Evolutionary conservation across 176 grass and related monocot species (phyloP), one percentile per base, ranked within the genome.

Genomic region (Oryza meyeriana): DNA sequence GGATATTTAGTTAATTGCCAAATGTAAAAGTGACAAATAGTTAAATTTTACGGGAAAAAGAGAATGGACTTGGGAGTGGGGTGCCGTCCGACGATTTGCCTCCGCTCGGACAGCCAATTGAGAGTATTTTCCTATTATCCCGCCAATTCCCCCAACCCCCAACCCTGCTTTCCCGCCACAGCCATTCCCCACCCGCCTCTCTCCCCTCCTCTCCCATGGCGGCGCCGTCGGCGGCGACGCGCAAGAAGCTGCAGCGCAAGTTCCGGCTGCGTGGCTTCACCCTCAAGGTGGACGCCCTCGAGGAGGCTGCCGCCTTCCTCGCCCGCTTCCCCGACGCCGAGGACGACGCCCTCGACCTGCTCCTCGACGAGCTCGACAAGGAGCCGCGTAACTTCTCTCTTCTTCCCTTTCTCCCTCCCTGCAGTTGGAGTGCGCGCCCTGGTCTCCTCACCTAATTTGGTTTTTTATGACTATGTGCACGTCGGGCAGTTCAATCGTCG

Each of bases 211-310:
- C 76, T 40, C 38, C 81, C 82, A 90, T 87, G 91, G 91, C 79
- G 61, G 29, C 77, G 80, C 77, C 81, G 33, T 83, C 86, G 79
- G 85, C 85, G 61, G 81, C 78, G 38, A 78, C 85, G 30, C 86
- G 90, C 70, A 88, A 87, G 79, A 98, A 94, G 64, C 84, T 94
- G n/a, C 92, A 94, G 70, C 90, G 86, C 66, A 95, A 94, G 76
- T 95, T 95, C 65, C 82, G 83, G 38, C 63, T 98, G 32, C 92
- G 90, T 18, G 95, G 95, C 12, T 95, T 98, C 75, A 94, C 90
- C 81, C 85, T 98, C 76, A 95, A 93, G 74, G 95, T 98, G 13
- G 88, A 93, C 13, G 92, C 92, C 67, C 86, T 98, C 71, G 95
- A 95, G 72, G 92, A 90, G 68, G 86, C 83, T 5, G 81, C 94